These are phyloP conservation scores for Suillus spraguei DNA, from an alignment of 768 basidiomycete species.

Conservation along the genomic window DNA sequence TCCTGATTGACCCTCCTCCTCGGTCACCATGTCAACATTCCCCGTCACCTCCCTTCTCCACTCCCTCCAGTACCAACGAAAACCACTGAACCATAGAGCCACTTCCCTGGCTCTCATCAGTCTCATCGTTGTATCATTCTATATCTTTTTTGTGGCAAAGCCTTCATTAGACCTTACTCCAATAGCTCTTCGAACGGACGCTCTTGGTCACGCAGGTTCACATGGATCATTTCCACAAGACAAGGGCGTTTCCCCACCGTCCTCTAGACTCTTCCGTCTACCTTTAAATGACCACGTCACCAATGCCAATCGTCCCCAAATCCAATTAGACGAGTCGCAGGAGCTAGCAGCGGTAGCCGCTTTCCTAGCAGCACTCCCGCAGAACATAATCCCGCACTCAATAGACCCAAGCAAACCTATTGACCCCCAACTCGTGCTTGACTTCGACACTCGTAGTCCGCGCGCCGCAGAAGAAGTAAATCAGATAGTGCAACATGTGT, in stretches of 20 bases:
- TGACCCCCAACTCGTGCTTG: slow-evolving; percentile 80
- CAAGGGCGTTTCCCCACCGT: slow-evolving; percentile 28
- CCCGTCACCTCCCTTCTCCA: slow-evolving; percentile 33
- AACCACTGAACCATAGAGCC: slow-evolving; percentile 48
- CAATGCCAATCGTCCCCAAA: slow-evolving; percentile 34
- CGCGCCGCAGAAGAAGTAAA: slow-evolving; percentile 62
- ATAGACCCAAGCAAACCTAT: slow-evolving; percentile 67
- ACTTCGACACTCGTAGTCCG: slow-evolving; percentile 75
- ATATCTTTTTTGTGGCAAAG: slow-evolving; percentile 55
- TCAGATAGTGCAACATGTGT: slow-evolving; percentile 63
- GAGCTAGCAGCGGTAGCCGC: slow-evolving; percentile 77
- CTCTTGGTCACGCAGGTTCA: slow-evolving; percentile 34
- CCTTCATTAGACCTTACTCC: slow-evolving; percentile 43
- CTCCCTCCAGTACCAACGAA: slow-evolving; percentile 42
- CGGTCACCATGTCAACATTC: slow-evolving; percentile 24
- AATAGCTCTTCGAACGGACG: slow-evolving; percentile 32
- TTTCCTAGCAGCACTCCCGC: slow-evolving; percentile 72
- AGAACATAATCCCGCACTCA: slow-evolving; percentile 70
- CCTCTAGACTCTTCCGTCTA: slow-evolving; percentile 31
- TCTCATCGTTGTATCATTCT: slow-evolving; percentile 53
- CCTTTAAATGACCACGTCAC: slow-evolving; percentile 16
- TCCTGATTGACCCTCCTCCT: slow-evolving; percentile 21
- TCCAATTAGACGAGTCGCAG: slow-evolving; percentile 53
- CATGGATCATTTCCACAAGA: slow-evolving; percentile 19
- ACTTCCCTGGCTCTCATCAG: slow-evolving; percentile 56